Evolutionary conservation across 371 early-diverging fungal species (phyloP), one percentile per base, ranked within the genome.

Genomic region (Gilbertella persicaria): DNA sequence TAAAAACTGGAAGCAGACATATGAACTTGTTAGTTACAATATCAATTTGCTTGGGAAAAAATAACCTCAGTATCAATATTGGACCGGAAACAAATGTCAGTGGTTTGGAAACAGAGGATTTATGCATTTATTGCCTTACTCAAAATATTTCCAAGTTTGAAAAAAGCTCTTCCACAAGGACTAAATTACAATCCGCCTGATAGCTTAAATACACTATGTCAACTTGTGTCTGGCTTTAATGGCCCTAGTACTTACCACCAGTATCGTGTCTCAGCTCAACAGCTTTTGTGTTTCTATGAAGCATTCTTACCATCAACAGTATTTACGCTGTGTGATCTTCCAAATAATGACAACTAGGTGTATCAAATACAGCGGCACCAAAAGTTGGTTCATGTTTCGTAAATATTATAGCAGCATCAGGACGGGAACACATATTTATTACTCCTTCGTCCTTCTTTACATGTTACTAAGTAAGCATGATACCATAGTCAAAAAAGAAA

Each of bases 271-370:
- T 20, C 41, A 4, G 21, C 21, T 5, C 20, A 41, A 41, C 5
- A n/a, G n/a, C n/a, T n/a, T n/a, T n/a, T n/a, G n/a, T 3, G 20
- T 7, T 41, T 5, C 5, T 21, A 41, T 21, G 41, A 41, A 41
- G 20, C 41, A 21, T 21, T 20, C 17, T 20, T 41, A 30, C 36
- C 47, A 23, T 8, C 36, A 4, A 47, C 47, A 14, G 33, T 36
- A 20, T 47, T 47, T 20, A 47, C 35, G 8, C 47, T 47, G 20
- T 47, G 47, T 24, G 47, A 36, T 36, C 21, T 47, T 12, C 47
- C 47, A 12, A 33, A 33, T 20, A 47, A 33, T 33, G 47, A 47
- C 9, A 33, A 20, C 14, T 47, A 47, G 47, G 47, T 16, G 29
- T 30, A 14, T 45, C 29, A 25, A 29, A 29, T 29, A 43, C 24